These are phyloP conservation scores for Scleroderma bovista DNA, from an alignment of 768 basidiomycete species.

Conservation along the genomic window DNA sequence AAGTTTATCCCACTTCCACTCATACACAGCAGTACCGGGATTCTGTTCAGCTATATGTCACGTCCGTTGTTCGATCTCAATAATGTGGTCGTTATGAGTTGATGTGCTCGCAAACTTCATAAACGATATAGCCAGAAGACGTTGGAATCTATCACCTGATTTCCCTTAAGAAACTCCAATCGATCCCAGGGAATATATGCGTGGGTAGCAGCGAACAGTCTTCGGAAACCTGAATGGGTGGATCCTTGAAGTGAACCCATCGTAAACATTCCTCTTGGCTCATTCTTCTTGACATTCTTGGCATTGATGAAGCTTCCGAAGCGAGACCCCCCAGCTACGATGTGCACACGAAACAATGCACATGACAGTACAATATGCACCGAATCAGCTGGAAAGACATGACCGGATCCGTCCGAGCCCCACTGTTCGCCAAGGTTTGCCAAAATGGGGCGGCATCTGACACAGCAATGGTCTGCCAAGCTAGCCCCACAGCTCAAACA, in stretches of 20 bases:
- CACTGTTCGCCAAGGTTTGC: conserved; percentile 64
- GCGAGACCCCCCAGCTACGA: too few relatives aligned
- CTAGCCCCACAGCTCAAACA: conserved; percentile 90
- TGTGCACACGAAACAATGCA: conserved; percentile 4
- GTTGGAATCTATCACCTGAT: not conserved
- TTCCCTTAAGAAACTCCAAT: too few relatives aligned
- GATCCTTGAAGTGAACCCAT: conserved; percentile 44
- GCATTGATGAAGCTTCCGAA: conserved; percentile 40
- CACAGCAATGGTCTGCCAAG: conserved; percentile 65
- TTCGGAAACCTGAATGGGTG: not conserved
- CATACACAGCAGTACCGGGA: not conserved
- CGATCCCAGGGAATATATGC: not conserved
- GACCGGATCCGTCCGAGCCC: conserved; percentile 59
- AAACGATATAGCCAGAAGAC: not conserved
- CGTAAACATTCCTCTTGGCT: conserved; percentile 71
- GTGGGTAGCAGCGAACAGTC: not conserved
- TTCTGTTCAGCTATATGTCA: not conserved
- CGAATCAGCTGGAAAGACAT: conserved; percentile 87
- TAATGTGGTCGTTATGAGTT: not conserved
- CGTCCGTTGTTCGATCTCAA: not conserved
- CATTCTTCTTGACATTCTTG: conserved; percentile 35
- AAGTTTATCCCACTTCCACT: not conserved
- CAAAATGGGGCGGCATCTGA: conserved; percentile 77
- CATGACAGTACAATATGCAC: too few relatives aligned
- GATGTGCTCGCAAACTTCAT: not conserved